A percentile compares a stretch with the other conserved stretches of the same genome.
Evolutionary conservation across 169 alveolate species (phyloP).

Genomic region (Plasmodium inui): DNA sequence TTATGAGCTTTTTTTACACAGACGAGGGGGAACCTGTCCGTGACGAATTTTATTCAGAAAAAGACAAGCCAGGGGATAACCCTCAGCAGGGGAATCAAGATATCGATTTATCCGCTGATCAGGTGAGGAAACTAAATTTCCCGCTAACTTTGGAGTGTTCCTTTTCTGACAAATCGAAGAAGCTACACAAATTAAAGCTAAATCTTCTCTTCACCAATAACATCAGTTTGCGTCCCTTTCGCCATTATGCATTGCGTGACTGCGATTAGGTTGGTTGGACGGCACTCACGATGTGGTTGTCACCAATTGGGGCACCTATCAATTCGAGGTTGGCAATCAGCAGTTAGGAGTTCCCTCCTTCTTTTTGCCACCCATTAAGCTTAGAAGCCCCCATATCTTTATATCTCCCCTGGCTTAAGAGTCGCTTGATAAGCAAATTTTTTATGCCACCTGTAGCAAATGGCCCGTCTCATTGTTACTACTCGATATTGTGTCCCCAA

Average conservation of each 20-base stretch:
- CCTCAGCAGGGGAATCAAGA: neutral
- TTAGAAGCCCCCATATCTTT: neutral
- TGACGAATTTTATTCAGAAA: neutral
- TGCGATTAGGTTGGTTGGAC: neutral
- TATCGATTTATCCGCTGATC: neutral
- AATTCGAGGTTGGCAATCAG: neutral
- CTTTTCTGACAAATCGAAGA: constrained; percentile 65
- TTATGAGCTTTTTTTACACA: constrained; percentile 31
- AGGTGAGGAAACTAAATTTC: constrained; percentile 39
- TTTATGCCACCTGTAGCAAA: neutral
- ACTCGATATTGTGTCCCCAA: neutral
- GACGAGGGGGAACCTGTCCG: neutral
- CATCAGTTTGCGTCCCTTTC: constrained; percentile 21
- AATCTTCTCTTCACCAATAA: constrained; percentile 60
- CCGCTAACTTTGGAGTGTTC: constrained; percentile 56
- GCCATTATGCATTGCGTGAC: constrained; percentile 35
- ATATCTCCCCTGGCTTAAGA: neutral
- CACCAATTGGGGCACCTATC: neutral
- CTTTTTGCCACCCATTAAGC: neutral
- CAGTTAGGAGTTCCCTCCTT: neutral
- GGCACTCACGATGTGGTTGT: neutral
- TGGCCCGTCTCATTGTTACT: neutral
- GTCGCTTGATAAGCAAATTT: neutral
- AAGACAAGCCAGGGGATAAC: neutral
- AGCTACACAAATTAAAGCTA: constrained; percentile 22